phyloP scores from a whole-genome alignment of 2,329 filamentous ascomycete species.

The Thelonectria blattea region DNA sequence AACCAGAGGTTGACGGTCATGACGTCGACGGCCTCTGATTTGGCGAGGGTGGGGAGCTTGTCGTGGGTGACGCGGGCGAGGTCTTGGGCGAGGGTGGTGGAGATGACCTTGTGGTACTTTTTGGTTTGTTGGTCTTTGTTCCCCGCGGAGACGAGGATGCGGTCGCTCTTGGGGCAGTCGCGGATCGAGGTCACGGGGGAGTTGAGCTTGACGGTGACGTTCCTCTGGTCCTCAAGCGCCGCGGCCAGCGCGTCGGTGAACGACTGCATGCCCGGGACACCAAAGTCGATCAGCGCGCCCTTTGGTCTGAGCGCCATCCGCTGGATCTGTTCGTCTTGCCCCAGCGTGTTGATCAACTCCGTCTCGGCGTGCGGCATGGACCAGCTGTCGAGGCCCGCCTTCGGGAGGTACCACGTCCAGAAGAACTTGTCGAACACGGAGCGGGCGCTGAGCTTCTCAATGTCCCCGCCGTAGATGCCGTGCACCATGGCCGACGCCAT shows the following conservation, averaged over 20 bases:
- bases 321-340: conserved; percentile 39
- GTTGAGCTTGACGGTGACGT: conserved; percentile 64
- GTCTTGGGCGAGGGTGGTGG: conserved; percentile 62
- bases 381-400: conserved; percentile 49
- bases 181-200: conserved; percentile 55
- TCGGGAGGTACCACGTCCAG: conserved; percentile 40
- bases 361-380: conserved; percentile 42
- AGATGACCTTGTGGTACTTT: conserved; percentile 65
- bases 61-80: conserved; percentile 47
- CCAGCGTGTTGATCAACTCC: conserved; percentile 38
- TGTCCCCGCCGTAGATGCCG: conserved; percentile 91
- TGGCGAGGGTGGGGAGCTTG: conserved; percentile 54
- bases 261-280: conserved; percentile 65
- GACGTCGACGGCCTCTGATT: conserved; percentile 75
- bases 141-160: conserved; percentile 40
- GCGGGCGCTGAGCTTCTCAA: conserved; percentile 78
- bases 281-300: conserved; percentile 45
- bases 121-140: conserved; percentile 8
- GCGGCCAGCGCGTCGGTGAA: conserved; percentile 61
- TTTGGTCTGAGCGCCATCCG: conserved; percentile 41
- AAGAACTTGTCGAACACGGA: conserved; percentile 53
- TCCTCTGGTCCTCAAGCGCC: conserved; percentile 57
- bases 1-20: conserved; percentile 95
- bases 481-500: conserved; percentile 78
- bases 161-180: conserved; percentile 40